phyloP scores from a whole-genome alignment of 176 grass and related monocot genomes.

The barley (Hordeum vulgare) region MorexV3_pseudomolecules_assembly NC_058523.1:230378587-230379086 shows the following conservation, averaged over 20 bases:
- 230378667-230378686: background rate
- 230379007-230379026: conserved; percentile 23
- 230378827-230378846: conserved; percentile 32
- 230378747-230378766: conserved; percentile 36
- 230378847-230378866: conserved; percentile 35
- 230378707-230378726: conserved; percentile 28
- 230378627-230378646: conserved; percentile 8
- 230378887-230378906: conserved; percentile 13
- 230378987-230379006: conserved; percentile 25
- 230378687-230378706: conserved; percentile 7
- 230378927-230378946: conserved; percentile 40
- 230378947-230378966: conserved; percentile 46
- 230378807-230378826: conserved; percentile 42
- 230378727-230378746: conserved; percentile 60
- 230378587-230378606: background rate
- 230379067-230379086: conserved; percentile 23
- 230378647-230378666: background rate
- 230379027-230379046: conserved; percentile 45
- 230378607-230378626: background rate
- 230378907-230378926: conserved; percentile 38
- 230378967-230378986: conserved; percentile 22
- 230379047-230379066: conserved; percentile 34
- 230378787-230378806: conserved; percentile 58
- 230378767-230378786: conserved; percentile 62
- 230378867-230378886: conserved; percentile 28